Conservation (phyloP, 805 yeast species). For the Candida palmyrensis region DNA sequence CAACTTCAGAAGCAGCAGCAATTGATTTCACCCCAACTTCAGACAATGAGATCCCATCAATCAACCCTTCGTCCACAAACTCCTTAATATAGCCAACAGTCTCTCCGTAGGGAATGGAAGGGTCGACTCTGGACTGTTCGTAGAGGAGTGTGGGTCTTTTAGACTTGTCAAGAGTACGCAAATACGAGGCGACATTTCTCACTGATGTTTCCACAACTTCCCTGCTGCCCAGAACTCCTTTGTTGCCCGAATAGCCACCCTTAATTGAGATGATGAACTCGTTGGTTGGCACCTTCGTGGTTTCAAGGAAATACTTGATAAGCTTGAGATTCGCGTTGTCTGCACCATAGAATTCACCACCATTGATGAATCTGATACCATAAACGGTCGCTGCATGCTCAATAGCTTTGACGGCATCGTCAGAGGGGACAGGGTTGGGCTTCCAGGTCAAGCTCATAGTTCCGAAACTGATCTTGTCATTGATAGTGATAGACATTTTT, state of each 20-base stretch:
- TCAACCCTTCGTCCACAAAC: conserved; percentile 55
- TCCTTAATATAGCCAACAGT: conserved; percentile 53
- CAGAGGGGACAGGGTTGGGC: conserved; percentile 49
- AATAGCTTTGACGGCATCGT: conserved; percentile 49
- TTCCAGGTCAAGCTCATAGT: conserved; percentile 79
- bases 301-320: conserved; percentile 50
- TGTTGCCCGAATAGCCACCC: conserved; percentile 47
- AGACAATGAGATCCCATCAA: conserved; percentile 69
- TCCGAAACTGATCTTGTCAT: conserved; percentile 58
- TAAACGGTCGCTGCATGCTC: conserved; percentile 32
- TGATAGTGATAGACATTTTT: conserved; percentile 2
- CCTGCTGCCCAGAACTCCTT: conserved; percentile 45
- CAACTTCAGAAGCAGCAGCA: conserved; percentile 48
- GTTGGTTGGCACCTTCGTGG: conserved; percentile 45
- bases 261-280: conserved; percentile 61
- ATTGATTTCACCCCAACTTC: conserved; percentile 67
- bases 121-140: conserved; percentile 71
- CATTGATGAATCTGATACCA: conserved; percentile 55
- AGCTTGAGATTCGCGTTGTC: conserved; percentile 49
- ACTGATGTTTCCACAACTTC: conserved; percentile 47
- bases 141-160: conserved; percentile 42
- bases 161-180: conserved; percentile 19
- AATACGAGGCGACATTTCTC: conserved; percentile 30
- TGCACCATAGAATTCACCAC: conserved; percentile 78
- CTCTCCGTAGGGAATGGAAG: conserved; percentile 50